Evolutionary conservation across 1,284 basidiomycete genomes (phyloP).

Genomic region (Puccinia hordei): DNA sequence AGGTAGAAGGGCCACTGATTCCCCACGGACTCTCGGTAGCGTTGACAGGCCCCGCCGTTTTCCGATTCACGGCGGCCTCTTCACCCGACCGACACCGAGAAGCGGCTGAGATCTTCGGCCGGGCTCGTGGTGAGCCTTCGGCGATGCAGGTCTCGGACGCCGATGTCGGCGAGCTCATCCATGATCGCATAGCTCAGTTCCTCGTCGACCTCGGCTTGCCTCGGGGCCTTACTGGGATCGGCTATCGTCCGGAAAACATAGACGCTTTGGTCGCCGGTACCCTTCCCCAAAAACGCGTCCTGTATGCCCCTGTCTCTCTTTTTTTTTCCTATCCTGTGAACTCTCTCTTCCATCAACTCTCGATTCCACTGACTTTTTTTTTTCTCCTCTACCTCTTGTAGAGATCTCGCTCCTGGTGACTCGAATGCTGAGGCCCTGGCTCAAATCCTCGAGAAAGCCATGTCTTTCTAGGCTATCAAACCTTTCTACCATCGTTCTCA

Average conservation of each 20-base stretch:
- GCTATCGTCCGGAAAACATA: slow-evolving; percentile 66
- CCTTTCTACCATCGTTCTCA: too few relatives aligned
- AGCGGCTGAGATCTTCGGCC: slow-evolving; percentile 79
- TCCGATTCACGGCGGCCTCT: slow-evolving; percentile 92
- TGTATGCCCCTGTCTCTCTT: slow-evolving; percentile 59
- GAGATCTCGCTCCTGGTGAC: slow-evolving; percentile 15
- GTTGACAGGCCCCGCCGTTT: slow-evolving; percentile 83
- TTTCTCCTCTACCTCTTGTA: neutral
- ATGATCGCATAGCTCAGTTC: slow-evolving; percentile 87
- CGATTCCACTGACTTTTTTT: neutral
- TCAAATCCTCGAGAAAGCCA: slow-evolving; percentile 25
- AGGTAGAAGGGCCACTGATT: slow-evolving; percentile 79
- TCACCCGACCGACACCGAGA: slow-evolving; percentile 86
- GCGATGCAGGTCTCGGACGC: slow-evolving; percentile 71
- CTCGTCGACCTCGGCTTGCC: slow-evolving; percentile 83
- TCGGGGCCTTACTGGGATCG: slow-evolving; percentile 80
- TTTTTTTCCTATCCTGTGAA: too few relatives aligned
- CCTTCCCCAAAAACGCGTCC: slow-evolving; percentile 79
- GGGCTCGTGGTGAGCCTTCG: slow-evolving; percentile 67
- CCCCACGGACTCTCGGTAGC: slow-evolving; percentile 71
- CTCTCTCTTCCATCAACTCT: too few relatives aligned
- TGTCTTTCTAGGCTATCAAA: neutral
- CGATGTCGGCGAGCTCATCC: slow-evolving; percentile 77
- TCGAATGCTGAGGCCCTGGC: neutral
- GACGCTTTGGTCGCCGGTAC: slow-evolving; percentile 76